Evolutionary conservation across 1,284 basidiomycete species (phyloP), one percentile per base, ranked within the genome.

Genomic region (Agroathelia rolfsii): DNA sequence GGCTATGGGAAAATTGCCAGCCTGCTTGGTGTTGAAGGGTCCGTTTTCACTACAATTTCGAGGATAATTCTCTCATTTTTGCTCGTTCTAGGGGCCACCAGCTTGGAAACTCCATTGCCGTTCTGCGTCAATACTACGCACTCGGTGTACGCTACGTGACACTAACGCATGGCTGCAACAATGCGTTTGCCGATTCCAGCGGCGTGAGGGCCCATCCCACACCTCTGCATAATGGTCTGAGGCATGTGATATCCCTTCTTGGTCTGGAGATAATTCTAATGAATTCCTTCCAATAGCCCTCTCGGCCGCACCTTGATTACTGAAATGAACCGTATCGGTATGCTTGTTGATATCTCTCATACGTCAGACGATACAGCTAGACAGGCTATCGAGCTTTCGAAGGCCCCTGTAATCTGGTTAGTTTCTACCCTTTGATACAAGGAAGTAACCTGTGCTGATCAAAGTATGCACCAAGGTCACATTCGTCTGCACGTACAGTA

Each of bases 21-120:
- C 50, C 56, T 94, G 36, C 61, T 94, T 10, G 89, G 90, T n/a
- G 71, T 92, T 13, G 90, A 95, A 62, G 90, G 90, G 84, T 86
- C 43, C 14, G 69, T 50, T 11, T 10, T n/a, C n/a, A n/a, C n/a
- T n/a, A n/a, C n/a, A n/a, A n/a, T n/a, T n/a, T n/a, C n/a, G n/a
- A n/a, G n/a, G n/a, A n/a, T n/a, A n/a, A n/a, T n/a, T n/a, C n/a
- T n/a, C n/a, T n/a, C 3, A 33, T 34, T 25, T 18, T 9, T 24
- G 17, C 18, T 26, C 24, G 6, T 12, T 24, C 25, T 48, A 88
- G 86, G 18, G 87, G 66, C 0, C 90, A 95, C 53, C 87, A 92
- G 51, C 63, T 95, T 9, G 90, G 88, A 14, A 90, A 92, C 55
- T 92, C 88, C 0, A 68, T 96, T 28, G 72, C 73, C 9, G 77